Base-by-base conservation (phyloP, 306 rosid genomes). In the Erythrophleum fordii region DNA sequence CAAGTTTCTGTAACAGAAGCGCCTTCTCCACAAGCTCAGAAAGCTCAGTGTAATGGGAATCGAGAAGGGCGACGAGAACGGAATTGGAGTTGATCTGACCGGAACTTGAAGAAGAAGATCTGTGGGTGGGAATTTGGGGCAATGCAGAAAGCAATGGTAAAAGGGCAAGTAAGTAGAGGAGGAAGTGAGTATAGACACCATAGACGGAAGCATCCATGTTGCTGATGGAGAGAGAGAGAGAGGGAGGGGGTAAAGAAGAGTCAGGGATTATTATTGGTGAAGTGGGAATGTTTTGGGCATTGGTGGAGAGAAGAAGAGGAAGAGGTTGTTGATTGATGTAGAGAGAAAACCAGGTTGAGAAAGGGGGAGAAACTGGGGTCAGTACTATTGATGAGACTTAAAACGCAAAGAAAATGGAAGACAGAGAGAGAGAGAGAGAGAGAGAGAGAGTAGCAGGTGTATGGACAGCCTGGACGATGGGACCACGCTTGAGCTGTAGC, bases 1-100 rank as follows among this genome's bases (percentile, higher is more conserved):
- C 73, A 11, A 68, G 53, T 6, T 14, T 68, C 53, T 22, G 73
- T 2, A 68, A 41, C 10, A 68, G 73, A 42, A 68, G 53, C 53
- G 73, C 73, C 53, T 68, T 68, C 53, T 68, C 73, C 11, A 68
- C 53, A 1, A 68, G 73, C 52, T 68, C 73, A 2, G 73, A 31
- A 20, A 68, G 73, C 53, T 68, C 73, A 0, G 73, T 68, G 53
- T 68, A 68, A 23, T 68, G 73, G 48, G 73, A 68, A 42, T 68
- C 73, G 35, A 68, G 73, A 23, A 68, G 73, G 5, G 73, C 73
- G 5, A 68, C 73, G 73, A 68, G 73, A 42, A 68, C 73, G 20
- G 73, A 68, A 8, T 68, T 68, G 52, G 73, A 68, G 53, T 68
- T 68, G 1, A 68, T 68, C 35, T 68, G 73, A 42, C 34, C 46